Conservation (phyloP, 148 eudicot species). For the Camellia japonica region DNA sequence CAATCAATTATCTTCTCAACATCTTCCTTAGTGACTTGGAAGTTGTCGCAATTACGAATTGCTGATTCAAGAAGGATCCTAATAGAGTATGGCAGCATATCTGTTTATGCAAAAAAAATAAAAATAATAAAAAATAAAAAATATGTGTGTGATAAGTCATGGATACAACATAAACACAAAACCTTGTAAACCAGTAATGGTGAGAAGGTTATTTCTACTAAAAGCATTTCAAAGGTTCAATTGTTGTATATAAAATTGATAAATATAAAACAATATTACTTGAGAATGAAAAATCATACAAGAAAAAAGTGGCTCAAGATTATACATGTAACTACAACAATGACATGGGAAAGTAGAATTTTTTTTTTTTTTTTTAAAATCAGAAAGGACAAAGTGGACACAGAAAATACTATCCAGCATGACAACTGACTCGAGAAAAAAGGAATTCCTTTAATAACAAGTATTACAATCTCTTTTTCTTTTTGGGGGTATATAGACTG, state of each 20-base stretch:
- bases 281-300: background rate
- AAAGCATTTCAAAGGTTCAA: background rate
- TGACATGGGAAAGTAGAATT: no score
- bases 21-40: constrained; percentile 64
- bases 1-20: constrained; percentile 71
- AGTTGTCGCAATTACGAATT: constrained; percentile 61
- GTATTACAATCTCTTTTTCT: no score
- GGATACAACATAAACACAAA: background rate
- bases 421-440: no score
- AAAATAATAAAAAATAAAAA: background rate
- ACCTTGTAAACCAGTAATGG: background rate
- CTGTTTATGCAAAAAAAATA: constrained; percentile 22
- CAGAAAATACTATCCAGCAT: no score
- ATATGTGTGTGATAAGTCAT: background rate
- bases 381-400: no score
- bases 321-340: no score
- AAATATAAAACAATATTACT: background rate
- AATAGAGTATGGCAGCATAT: constrained; percentile 63
- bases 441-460: no score
- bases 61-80: constrained; percentile 69
- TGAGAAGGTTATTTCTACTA: background rate
- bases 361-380: no score
- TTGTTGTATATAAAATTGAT: background rate
- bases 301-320: no score
- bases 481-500: no score